Evolutionary conservation across 2,329 filamentous ascomycete species (phyloP).

Genomic region (Apiospora koreana): DNA sequence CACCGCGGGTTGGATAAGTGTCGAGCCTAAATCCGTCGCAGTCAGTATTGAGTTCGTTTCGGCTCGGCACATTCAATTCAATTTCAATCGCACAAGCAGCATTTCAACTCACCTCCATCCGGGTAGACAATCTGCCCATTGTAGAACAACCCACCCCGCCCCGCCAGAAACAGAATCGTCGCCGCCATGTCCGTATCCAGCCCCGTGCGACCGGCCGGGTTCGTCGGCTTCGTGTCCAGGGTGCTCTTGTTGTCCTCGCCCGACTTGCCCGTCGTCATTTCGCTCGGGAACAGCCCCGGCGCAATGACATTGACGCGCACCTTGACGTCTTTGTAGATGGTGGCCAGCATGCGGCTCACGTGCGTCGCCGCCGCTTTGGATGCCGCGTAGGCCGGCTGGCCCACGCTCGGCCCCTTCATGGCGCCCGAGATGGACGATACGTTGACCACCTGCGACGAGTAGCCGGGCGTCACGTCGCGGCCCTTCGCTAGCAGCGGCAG

Average conservation of each 20-base stretch:
- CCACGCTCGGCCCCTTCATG: slow-evolving; percentile 51
- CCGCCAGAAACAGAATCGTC: slow-evolving; percentile 51
- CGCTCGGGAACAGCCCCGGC: slow-evolving; percentile 44
- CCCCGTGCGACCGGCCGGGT: slow-evolving; percentile 43
- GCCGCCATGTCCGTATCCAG: slow-evolving; percentile 52
- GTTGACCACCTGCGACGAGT: slow-evolving; percentile 51
- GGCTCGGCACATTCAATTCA: not conserved
- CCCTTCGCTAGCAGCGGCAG: slow-evolving; percentile 45
- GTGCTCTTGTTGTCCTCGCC: slow-evolving; percentile 47
- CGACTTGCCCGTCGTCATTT: slow-evolving; percentile 50
- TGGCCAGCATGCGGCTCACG: slow-evolving; percentile 45
- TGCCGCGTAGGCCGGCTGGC: slow-evolving; percentile 53
- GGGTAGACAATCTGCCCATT: slow-evolving; percentile 55
- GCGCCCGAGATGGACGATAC: slow-evolving; percentile 51
- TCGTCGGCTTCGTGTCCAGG: slow-evolving; percentile 40
- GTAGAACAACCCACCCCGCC: slow-evolving; percentile 50
- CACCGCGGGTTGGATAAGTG: not conserved
- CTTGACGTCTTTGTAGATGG: slow-evolving; percentile 47
- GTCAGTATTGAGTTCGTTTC: not conserved
- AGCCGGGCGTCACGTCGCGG: slow-evolving; percentile 45
- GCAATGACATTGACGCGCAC: slow-evolving; percentile 60
- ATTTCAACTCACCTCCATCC: slow-evolving; percentile 40
- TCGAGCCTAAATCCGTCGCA: not conserved
- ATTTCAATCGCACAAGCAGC: not conserved
- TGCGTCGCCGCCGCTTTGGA: slow-evolving; percentile 50